Conservation (phyloP, 2,329 filamentous ascomycete species). For the Anisogramma anomala region DNA sequence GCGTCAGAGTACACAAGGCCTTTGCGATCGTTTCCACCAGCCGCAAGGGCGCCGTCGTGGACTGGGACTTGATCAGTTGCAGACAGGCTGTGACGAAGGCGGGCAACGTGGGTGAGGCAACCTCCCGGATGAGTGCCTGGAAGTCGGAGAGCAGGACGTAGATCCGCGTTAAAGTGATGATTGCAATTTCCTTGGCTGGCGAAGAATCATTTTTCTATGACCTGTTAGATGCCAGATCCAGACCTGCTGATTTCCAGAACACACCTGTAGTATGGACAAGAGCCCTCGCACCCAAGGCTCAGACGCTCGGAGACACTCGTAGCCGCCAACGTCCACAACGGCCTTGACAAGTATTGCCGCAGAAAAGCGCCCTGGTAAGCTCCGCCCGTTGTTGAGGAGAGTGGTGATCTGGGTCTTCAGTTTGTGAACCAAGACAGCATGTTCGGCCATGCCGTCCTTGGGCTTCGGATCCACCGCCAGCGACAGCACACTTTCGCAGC, state of each 20-base stretch:
- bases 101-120: slow-evolving; percentile 72
- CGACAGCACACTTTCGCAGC: slow-evolving; percentile 51
- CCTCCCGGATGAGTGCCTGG: slow-evolving; percentile 72
- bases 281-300: slow-evolving; percentile 70
- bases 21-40: slow-evolving; percentile 59
- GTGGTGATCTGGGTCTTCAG: slow-evolving; percentile 68
- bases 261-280: slow-evolving; percentile 59
- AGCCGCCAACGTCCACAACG: slow-evolving; percentile 69
- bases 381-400: slow-evolving; percentile 64
- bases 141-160: slow-evolving; percentile 74
- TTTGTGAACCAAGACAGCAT: slow-evolving; percentile 63
- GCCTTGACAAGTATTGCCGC: slow-evolving; percentile 72
- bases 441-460: slow-evolving; percentile 52
- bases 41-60: slow-evolving; percentile 30
- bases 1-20: slow-evolving; percentile 59
- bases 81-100: slow-evolving; percentile 63
- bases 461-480: slow-evolving; percentile 46
- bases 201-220: slow-evolving; percentile 62
- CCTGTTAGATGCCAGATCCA: slow-evolving; percentile 14
- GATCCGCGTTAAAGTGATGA: slow-evolving; percentile 71
- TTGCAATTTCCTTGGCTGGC: slow-evolving; percentile 62
- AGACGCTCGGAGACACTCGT: slow-evolving; percentile 64
- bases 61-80: slow-evolving; percentile 44
- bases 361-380: slow-evolving; percentile 61
- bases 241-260: slow-evolving; percentile 13